These are phyloP conservation scores for Kewa caespitosa DNA, from an alignment of 179 eudicot genomes.

Conservation along the genomic window DNA sequence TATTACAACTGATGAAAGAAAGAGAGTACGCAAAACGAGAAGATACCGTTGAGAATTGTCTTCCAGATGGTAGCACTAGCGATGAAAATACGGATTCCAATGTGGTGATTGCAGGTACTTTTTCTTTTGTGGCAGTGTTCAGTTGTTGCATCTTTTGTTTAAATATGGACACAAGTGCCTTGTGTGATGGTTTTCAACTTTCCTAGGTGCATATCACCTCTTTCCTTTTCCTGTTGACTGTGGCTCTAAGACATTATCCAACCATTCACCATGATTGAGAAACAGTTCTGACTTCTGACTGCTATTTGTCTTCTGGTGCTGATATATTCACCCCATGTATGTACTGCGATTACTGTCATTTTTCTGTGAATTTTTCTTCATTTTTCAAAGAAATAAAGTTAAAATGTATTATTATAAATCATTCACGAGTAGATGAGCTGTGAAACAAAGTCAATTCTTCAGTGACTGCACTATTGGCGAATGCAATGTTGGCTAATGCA, in stretches of 20 bases:
- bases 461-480: no score
- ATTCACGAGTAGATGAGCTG: no score
- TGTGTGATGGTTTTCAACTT: no score
- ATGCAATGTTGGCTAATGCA: no score
- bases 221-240: no score
- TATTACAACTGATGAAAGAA: conserved; percentile 78
- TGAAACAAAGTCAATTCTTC: no score
- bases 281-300: not conserved
- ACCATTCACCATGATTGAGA: no score
- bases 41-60: conserved; percentile 52
- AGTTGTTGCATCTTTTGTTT: not conserved
- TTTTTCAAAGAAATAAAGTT: no score
- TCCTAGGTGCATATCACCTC: no score
- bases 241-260: no score
- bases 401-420: no score
- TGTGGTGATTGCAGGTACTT: conserved; percentile 68
- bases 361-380: no score
- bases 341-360: not conserved
- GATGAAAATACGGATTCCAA: conserved; percentile 74
- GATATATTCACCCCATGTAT: not conserved
- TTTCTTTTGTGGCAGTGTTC: not conserved
- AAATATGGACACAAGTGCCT: not conserved
- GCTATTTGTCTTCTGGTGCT: not conserved
- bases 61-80: conserved; percentile 71
- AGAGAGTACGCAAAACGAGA: conserved; percentile 56